Percentiles rank a stretch among this genome's conserved stretches.
Evolutionary conservation across 345 rosid genomes (phyloP).

Genomic region (Gossypium ekmanianum): DNA sequence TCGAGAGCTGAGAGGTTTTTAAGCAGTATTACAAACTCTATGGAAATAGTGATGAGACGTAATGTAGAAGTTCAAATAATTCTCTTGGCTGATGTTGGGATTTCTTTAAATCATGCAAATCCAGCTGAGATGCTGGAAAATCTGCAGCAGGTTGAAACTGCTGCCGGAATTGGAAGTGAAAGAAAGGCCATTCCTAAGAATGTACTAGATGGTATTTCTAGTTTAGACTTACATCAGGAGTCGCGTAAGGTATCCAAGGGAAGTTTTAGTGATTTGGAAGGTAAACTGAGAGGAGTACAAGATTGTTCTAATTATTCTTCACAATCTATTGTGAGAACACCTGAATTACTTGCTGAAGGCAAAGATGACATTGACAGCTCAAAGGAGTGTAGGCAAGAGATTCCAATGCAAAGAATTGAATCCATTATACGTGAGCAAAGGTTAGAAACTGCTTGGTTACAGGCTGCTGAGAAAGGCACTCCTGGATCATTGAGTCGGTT

Average conservation of each 20-base stretch:
- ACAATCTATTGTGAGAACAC: conserved; percentile 28
- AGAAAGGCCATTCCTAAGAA: conserved; percentile 27
- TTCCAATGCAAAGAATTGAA: conserved; percentile 89
- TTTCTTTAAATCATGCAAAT: conserved; percentile 27
- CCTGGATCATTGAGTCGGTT: conserved; percentile 50
- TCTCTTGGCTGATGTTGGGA: conserved; percentile 52
- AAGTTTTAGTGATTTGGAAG: conserved; percentile 37
- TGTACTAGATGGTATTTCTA: conserved; percentile 30
- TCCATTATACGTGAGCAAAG: conserved; percentile 91
- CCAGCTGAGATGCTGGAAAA: conserved; percentile 21
- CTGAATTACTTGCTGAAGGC: conserved; percentile 36
- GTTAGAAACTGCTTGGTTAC: conserved; percentile 96
- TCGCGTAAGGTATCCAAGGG: conserved; percentile 36
- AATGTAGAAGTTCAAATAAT: conserved; percentile 84
- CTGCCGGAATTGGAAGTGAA: conserved; percentile 33
- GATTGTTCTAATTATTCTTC: conserved; percentile 21
- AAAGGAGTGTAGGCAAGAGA: conserved; percentile 43
- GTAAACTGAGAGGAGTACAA: conserved; percentile 32
- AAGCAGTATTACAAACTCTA: conserved; percentile 91
- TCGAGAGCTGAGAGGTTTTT: conserved; percentile 82
- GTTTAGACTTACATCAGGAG: conserved; percentile 31
- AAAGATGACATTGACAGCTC: conserved; percentile 30
- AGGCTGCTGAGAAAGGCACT: conserved; percentile 80
- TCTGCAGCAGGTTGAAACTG: conserved; percentile 29
- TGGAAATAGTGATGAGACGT: conserved; percentile 72